Conservation (phyloP, 2,329 filamentous ascomycete species). For the Trichoderma aggressivum region DNA sequence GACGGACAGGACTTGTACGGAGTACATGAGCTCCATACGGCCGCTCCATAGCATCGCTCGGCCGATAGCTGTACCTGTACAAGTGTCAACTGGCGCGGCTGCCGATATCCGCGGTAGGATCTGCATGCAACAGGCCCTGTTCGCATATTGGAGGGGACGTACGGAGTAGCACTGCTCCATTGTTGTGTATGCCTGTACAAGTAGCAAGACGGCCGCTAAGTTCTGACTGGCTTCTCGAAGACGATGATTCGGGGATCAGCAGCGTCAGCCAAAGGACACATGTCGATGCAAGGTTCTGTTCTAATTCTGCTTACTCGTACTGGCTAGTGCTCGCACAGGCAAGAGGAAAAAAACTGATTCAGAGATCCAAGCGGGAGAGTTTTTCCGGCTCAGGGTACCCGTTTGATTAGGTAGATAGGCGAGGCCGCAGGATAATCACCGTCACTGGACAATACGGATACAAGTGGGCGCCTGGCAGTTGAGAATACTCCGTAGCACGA, state of each 20-base stretch:
- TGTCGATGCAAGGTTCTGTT: background rate
- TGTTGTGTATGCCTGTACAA: background rate
- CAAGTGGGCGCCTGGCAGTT: background rate
- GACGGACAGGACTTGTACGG: background rate
- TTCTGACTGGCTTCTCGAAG: constrained; percentile 12
- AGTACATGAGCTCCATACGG: background rate
- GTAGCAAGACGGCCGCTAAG: background rate
- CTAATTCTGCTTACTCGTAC: background rate
- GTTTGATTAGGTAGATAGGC: constrained; percentile 9
- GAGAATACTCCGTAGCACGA: background rate
- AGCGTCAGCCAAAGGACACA: background rate
- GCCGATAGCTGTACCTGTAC: background rate
- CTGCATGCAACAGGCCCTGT: background rate
- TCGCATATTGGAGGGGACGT: background rate
- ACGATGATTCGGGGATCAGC: background rate
- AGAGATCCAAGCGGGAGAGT: background rate
- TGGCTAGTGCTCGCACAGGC: background rate
- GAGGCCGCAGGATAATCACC: constrained; percentile 9
- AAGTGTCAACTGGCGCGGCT: background rate
- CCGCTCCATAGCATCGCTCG: constrained; percentile 3
- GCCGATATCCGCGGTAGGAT: constrained; percentile 9
- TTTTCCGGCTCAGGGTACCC: background rate
- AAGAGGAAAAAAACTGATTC: background rate
- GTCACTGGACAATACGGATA: background rate
- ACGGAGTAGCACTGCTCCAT: background rate